Conservation (phyloP, 768 basidiomycete genomes). For the Trametes maxima region DNA sequence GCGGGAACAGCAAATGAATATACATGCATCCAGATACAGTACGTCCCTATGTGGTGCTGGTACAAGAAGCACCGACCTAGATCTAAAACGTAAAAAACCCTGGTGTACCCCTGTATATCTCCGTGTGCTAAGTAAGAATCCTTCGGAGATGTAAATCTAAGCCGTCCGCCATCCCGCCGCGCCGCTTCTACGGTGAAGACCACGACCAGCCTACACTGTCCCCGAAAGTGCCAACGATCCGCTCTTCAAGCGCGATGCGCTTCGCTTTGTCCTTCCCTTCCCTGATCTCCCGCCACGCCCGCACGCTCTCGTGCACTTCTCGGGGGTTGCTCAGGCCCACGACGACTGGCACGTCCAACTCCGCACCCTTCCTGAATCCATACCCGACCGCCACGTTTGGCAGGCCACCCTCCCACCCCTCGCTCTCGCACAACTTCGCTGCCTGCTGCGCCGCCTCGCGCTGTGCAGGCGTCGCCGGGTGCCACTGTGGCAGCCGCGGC, state of each 20-base stretch:
- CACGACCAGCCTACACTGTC: constrained; percentile 51
- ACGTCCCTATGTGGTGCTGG: too few relatives aligned
- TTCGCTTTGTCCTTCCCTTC: constrained; percentile 37
- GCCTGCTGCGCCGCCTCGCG: constrained; percentile 46
- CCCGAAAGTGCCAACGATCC: constrained; percentile 47
- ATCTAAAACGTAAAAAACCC: too few relatives aligned
- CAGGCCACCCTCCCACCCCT: constrained; percentile 49
- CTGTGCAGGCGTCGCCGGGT: constrained; percentile 66
- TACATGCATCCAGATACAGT: too few relatives aligned
- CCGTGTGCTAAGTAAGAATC: too few relatives aligned
- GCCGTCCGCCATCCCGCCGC: too few relatives aligned
- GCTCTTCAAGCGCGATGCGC: constrained; percentile 48
- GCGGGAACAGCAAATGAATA: too few relatives aligned
- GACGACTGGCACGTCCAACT: constrained; percentile 59
- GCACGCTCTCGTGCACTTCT: constrained; percentile 77
- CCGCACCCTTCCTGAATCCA: constrained; percentile 53
- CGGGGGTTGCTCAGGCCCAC: constrained; percentile 67
- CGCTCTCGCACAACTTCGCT: constrained; percentile 27
- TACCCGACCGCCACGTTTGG: constrained; percentile 75
- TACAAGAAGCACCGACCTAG: too few relatives aligned
- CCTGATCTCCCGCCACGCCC: constrained; percentile 65
- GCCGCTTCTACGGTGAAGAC: constrained; percentile 50
- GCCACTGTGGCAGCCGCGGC: constrained; percentile 63
- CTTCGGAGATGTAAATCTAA: too few relatives aligned
- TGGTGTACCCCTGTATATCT: too few relatives aligned